Base-by-base conservation (phyloP, 2,329 filamentous ascomycete genomes). In the Gaeumannomyces sp. region DNA sequence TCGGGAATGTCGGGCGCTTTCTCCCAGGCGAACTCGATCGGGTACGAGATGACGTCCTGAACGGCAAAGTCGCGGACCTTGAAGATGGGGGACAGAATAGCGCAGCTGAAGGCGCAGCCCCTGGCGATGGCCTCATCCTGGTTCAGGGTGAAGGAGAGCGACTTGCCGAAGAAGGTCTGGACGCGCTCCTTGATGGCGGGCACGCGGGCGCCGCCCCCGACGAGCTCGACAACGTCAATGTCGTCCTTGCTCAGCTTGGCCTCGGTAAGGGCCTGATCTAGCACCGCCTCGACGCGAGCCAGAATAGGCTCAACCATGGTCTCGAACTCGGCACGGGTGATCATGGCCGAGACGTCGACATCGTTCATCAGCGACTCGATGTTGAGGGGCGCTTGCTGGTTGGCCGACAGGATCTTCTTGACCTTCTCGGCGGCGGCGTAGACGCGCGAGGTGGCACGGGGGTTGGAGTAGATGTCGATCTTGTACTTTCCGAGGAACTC, bases 311-410 rank as follows among this genome's bases (percentile, higher is more conserved):
- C 87, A 68, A 97, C 87, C 76, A 99, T 88, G 68, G 89, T 88
- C 83, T 99, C 95, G 65, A 99, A 88, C 76, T 98, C 94, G 74
- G 97, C 91, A 69, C 95, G 90, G 77, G 94, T 97, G 74, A 99
- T 85, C 85, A 96, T 90, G 67, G 90, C 83, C 64, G 86, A 87
- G 53, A 97, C 95, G 76, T 99, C 95, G 67, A 97, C 83, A 76
- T 99, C 95, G 79, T 98, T 96, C 93, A 99, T 98, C 71, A 99
- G 83, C 50, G 93, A 97, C 83, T 99, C 95, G 73, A 99, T 96
- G 84, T 93, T 98, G 77, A 99, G 80, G 62, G 94, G 92, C 25
- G 94, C 93, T 74, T 90, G 86, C 71, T 93, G 90, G 81, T 98
- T 98, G 76, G 95, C 95, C 50, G 94, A 98, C 65, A 99, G 83